Conservation (phyloP, 192 early-diverging fungal species). For the Coemansia sp. region DNA sequence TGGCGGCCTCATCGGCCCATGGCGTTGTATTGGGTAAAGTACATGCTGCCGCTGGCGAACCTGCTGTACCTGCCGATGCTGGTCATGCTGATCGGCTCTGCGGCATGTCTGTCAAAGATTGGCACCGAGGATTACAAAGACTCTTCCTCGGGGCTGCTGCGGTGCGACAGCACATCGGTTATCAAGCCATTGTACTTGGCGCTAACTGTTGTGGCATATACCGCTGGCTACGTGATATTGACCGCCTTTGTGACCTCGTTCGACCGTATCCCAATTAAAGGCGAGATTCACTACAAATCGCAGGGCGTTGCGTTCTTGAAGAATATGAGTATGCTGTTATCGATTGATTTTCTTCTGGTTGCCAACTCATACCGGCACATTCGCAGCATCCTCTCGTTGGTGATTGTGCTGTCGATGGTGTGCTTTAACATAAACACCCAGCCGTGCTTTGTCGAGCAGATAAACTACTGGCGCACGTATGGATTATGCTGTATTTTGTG, state of each 20-base stretch:
- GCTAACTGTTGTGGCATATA: constrained; percentile 60
- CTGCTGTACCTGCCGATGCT: constrained; percentile 57
- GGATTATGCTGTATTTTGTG: constrained; percentile 68
- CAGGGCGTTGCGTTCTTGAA: constrained; percentile 72
- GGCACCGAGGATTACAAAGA: constrained; percentile 24
- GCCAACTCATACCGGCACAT: constrained; percentile 57
- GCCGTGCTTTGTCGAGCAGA: constrained; percentile 73
- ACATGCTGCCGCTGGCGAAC: constrained; percentile 52
- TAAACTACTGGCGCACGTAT: constrained; percentile 70
- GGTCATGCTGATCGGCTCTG: constrained; percentile 56
- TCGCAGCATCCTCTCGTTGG: constrained; percentile 66
- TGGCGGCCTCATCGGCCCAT: constrained; percentile 39
- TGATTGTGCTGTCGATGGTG: constrained; percentile 65
- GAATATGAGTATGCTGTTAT: constrained; percentile 68
- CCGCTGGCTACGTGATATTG: constrained; percentile 61
- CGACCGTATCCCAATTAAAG: constrained; percentile 63
- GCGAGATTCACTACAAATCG: constrained; percentile 73
- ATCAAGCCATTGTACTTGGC: constrained; percentile 59
- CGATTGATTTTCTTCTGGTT: constrained; percentile 67
- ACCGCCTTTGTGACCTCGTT: constrained; percentile 71
- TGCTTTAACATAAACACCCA: constrained; percentile 70
- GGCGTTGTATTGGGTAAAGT: constrained; percentile 54
- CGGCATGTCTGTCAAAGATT: constrained; percentile 53
- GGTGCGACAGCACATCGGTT: constrained; percentile 55
- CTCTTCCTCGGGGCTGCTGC: constrained; percentile 39